phyloP scores from a whole-genome alignment of 129 eudicot species.

The Centaurea solstitialis region DNA sequence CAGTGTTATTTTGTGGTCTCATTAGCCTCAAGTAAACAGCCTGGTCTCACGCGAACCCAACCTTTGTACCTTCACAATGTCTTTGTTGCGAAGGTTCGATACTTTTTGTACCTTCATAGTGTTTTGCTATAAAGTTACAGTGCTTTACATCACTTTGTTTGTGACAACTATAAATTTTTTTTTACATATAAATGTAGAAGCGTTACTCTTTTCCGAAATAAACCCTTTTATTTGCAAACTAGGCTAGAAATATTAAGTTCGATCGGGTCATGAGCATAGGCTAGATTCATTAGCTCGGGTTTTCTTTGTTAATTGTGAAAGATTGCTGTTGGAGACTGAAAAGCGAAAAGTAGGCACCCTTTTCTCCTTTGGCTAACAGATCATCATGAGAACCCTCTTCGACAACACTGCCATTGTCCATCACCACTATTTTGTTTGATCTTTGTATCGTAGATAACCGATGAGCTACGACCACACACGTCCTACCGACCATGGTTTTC shows the following conservation, averaged over 20 bases:
- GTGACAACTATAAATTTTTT: not conserved
- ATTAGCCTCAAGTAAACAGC: too few species aligned
- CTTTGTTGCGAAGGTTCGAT: too few species aligned
- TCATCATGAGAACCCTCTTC: slow-evolving; percentile 59
- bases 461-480: slow-evolving; percentile 45
- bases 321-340: slow-evolving; percentile 34
- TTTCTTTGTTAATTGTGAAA: slow-evolving; percentile 12
- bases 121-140: too few species aligned
- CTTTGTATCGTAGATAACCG: slow-evolving; percentile 47
- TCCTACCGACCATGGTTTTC: slow-evolving; percentile 42
- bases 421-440: slow-evolving; percentile 52
- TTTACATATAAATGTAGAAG: not conserved
- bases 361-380: slow-evolving; percentile 37
- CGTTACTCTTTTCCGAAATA: not conserved
- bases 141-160: not conserved
- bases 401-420: slow-evolving; percentile 65
- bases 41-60: too few species aligned
- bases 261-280: not conserved
- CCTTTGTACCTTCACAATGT: not conserved
- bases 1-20: too few species aligned
- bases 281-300: not conserved
- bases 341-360: slow-evolving; percentile 41
- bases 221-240: not conserved
- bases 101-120: too few species aligned
- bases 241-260: not conserved